Conservation (phyloP, 192 early-diverging fungal genomes). For the Pilaira anomala region DNA sequence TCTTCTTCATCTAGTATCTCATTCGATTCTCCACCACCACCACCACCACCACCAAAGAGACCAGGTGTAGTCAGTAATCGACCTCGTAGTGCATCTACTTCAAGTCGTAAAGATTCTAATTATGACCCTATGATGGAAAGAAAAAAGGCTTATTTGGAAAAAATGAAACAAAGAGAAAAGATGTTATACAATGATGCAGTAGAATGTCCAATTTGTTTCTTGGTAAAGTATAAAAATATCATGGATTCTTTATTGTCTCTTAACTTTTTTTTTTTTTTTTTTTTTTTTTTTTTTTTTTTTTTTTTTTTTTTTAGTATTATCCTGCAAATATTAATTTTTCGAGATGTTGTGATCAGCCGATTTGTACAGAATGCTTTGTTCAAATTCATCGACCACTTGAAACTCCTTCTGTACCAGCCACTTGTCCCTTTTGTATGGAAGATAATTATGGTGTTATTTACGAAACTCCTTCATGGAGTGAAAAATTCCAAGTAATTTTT, state of each 20-base stretch:
- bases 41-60: not conserved
- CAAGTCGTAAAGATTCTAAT: conserved; percentile 18
- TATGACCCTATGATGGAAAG: conserved; percentile 20
- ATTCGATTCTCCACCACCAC: not conserved
- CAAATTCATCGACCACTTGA: conserved; percentile 89
- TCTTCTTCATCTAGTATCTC: conserved; percentile 7
- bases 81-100: conserved; percentile 27
- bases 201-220: conserved; percentile 94
- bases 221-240: conserved; percentile 58
- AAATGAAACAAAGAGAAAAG: conserved; percentile 34
- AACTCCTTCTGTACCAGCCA: conserved; percentile 57
- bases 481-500: conserved; percentile 13
- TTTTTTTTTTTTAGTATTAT: conserved; percentile 58
- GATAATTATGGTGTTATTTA: conserved; percentile 84
- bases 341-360: conserved; percentile 90
- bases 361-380: conserved; percentile 97
- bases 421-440: conserved; percentile 87
- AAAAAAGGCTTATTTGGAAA: conserved; percentile 22
- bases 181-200: conserved; percentile 60
- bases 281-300: not conserved
- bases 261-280: not conserved
- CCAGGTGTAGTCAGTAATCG: not conserved
- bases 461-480: conserved; percentile 24
- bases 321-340: conserved; percentile 91
- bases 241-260: not conserved